These are phyloP conservation scores for Neonectria ditissima DNA, from an alignment of 2,329 filamentous ascomycete genomes.

Conservation along the genomic window DNA sequence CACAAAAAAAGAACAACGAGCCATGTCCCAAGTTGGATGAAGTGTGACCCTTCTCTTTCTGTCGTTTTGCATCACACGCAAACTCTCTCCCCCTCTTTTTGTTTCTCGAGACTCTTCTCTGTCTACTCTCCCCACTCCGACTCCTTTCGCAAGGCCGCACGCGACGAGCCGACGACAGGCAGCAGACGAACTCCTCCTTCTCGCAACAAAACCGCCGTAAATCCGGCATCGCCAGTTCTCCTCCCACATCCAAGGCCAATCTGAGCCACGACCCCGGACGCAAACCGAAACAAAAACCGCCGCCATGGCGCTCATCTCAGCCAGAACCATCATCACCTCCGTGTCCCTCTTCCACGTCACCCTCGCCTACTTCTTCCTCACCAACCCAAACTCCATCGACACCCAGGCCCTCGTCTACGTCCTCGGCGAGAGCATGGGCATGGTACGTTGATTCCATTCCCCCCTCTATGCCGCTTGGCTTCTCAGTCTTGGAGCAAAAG, in stretches of 20 bases:
- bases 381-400: constrained; percentile 76
- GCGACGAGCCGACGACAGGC: constrained; percentile 10
- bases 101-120: not conserved
- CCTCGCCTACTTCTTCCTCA: constrained; percentile 85
- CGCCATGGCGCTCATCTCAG: constrained; percentile 84
- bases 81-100: too few relatives aligned
- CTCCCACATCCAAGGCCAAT: not conserved
- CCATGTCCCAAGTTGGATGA: too few relatives aligned
- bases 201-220: not conserved
- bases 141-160: constrained; percentile 11
- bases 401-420: constrained; percentile 86
- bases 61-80: not conserved
- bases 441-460: constrained; percentile 73
- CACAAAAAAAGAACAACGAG: not conserved
- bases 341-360: constrained; percentile 88
- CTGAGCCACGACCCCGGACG: constrained; percentile 1
- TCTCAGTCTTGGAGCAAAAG: too few relatives aligned
- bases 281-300: constrained; percentile 22
- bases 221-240: not conserved
- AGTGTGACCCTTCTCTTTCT: not conserved
- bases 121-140: not conserved
- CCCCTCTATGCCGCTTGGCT: not conserved
- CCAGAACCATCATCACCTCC: constrained; percentile 82
- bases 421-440: constrained; percentile 83
- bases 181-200: not conserved